These are phyloP conservation scores for Betula pendula DNA, from an alignment of 306 rosid genomes.

Conservation along the genomic window DNA sequence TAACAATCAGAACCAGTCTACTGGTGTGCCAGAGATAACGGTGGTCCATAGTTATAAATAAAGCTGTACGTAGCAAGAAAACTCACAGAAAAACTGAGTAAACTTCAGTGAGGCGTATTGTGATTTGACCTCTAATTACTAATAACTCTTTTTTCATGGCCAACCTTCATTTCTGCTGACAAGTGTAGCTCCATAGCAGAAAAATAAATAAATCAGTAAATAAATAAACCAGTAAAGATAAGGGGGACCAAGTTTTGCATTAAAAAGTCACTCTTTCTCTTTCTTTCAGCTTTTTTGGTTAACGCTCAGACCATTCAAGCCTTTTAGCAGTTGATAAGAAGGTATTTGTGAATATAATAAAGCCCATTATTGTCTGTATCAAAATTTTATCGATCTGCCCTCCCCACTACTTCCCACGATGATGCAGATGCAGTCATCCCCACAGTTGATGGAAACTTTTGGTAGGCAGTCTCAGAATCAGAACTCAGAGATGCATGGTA, in stretches of 20 bases:
- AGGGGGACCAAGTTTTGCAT: neutral
- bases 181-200: too few species aligned
- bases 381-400: neutral
- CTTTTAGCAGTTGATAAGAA: neutral
- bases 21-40: too few species aligned
- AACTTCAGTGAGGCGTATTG: too few species aligned
- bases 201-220: too few species aligned
- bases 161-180: too few species aligned
- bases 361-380: neutral
- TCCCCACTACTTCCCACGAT: neutral
- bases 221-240: too few species aligned
- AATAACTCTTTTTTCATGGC: too few species aligned
- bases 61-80: too few species aligned
- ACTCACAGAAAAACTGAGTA: too few species aligned
- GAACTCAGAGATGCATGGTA: neutral
- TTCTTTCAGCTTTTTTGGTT: neutral
- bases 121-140: too few species aligned
- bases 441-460: neutral
- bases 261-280: neutral
- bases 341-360: neutral
- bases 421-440: neutral
- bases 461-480: neutral
- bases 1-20: too few species aligned
- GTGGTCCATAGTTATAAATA: too few species aligned
- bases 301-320: neutral